These are phyloP conservation scores for Boletus pseudopeckii DNA, from an alignment of 768 basidiomycete species.

Conservation along the genomic window DNA sequence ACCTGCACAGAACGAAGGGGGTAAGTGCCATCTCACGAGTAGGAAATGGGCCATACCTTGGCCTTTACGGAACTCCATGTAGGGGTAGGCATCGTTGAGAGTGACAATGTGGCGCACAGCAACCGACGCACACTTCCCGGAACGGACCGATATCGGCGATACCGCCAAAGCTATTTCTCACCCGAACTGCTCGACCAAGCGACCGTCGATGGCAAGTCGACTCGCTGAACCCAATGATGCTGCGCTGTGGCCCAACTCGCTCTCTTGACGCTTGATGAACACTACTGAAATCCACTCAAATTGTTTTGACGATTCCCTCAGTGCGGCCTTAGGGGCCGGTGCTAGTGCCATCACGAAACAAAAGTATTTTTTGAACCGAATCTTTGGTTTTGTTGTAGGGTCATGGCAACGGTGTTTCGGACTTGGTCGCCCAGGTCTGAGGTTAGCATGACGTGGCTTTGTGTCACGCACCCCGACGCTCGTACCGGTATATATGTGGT, in stretches of 20 bases:
- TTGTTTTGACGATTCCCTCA: not conserved
- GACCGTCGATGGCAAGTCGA: not conserved
- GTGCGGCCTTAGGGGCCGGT: not conserved
- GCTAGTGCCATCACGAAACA: not conserved
- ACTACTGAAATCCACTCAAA: not conserved
- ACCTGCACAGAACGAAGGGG: conserved; percentile 32
- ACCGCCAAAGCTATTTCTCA: not conserved
- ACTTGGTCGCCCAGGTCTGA: not conserved
- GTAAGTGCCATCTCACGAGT: conserved; percentile 5
- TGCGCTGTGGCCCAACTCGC: not conserved
- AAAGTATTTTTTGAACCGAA: not conserved
- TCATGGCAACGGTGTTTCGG: not conserved
- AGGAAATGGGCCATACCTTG: conserved; percentile 37
- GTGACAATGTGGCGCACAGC: not conserved
- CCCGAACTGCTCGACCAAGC: not conserved
- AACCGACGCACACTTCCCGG: conserved; percentile 1
- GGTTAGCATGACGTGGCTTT: not conserved
- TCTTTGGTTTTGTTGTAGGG: not conserved
- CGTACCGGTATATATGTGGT: not conserved
- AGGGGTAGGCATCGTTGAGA: conserved; percentile 26
- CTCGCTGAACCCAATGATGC: not conserved
- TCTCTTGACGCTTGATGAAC: not conserved
- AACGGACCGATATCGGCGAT: conserved; percentile 11
- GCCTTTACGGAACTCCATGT: conserved; percentile 63
- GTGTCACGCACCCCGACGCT: not conserved